A percentile compares a stretch with the other conserved stretches of the same genome.
phyloP scores from a whole-genome alignment of 129 eudicot genomes.

The Ambrosia trifida region DNA sequence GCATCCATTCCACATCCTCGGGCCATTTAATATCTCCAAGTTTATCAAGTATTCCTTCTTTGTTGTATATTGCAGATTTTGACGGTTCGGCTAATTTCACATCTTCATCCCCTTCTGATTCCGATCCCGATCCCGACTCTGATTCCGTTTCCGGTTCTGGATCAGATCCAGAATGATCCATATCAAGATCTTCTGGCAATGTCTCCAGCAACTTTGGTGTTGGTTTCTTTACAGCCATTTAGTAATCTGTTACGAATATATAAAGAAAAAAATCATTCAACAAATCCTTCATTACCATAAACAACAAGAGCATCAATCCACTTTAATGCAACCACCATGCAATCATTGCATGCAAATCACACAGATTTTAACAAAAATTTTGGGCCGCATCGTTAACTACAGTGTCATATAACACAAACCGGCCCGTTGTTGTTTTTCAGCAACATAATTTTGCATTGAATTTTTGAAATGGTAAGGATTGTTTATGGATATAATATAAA shows the following conservation, averaged over 20 bases:
- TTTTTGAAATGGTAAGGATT: too few species aligned
- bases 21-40: conserved; percentile 74
- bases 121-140: conserved; percentile 45
- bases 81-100: conserved; percentile 62
- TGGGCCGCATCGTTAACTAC: too few species aligned
- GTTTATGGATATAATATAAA: too few species aligned
- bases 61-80: conserved; percentile 58
- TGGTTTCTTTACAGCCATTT: conserved; percentile 33
- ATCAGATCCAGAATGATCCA: conserved; percentile 24
- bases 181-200: conserved; percentile 37
- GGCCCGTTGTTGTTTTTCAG: too few species aligned
- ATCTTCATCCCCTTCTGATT: conserved; percentile 56
- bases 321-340: too few species aligned
- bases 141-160: conserved; percentile 33
- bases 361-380: too few species aligned
- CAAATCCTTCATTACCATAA: background rate
- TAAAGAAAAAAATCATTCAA: background rate
- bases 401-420: too few species aligned
- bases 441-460: too few species aligned
- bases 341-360: too few species aligned
- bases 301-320: too few species aligned
- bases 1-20: conserved; percentile 61
- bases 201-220: conserved; percentile 10
- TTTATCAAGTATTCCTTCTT: conserved; percentile 63
- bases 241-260: conserved; percentile 17